Evolutionary conservation across 2,329 filamentous ascomycete species (phyloP), one percentile per base, ranked within the genome.

Genomic region (Lecanicillium sp.): DNA sequence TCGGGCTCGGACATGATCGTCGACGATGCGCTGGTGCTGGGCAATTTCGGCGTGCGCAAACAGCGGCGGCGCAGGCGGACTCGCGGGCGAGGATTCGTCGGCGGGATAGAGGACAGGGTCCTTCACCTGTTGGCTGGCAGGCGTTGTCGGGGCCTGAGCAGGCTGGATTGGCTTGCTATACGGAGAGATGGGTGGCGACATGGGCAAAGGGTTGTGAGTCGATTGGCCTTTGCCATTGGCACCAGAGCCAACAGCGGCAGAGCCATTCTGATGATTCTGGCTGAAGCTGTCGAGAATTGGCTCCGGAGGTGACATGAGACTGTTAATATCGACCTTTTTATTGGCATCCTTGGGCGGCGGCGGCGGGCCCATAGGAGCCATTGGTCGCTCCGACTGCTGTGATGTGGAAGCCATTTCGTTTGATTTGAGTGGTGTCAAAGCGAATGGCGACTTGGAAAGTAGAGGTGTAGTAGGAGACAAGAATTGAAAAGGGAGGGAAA

Each of bases 261-360:
- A 45, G 28, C 22, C 28, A 22, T 34, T 30, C 15, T 14, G 14
- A 13, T 5, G 27, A 31, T 35, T 29, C 44, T 62, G 58, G 33
- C 49, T 57, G 53, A 78, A 80, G 48, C 57, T 74, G 45, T 80
- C 75, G 35, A 64, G 67, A 25, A 65, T 54, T n/a, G 63, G 62
- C 28, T 79, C 75, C 16, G 76, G 76, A 22, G 77, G 77, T 16
- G 77, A 80, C 69, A 80, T 78, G 42, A 80, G 60, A 44, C 63
- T 78, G 60, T 56, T 68, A 46, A 74, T 71, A 44, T 70, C 63
- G 38, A 68, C 50, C 47, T 69, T 71, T 52, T 64, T 70, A 4
- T 47, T 22, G 16, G 47, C 46, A 36, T 50, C 47, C 29, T 31
- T 35, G 19, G 51, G 49, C 33, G 55, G 55, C 34, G 57, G 55